phyloP scores from a whole-genome alignment of 495 filamentous ascomycete species.

The Collariella sp. region DNA sequence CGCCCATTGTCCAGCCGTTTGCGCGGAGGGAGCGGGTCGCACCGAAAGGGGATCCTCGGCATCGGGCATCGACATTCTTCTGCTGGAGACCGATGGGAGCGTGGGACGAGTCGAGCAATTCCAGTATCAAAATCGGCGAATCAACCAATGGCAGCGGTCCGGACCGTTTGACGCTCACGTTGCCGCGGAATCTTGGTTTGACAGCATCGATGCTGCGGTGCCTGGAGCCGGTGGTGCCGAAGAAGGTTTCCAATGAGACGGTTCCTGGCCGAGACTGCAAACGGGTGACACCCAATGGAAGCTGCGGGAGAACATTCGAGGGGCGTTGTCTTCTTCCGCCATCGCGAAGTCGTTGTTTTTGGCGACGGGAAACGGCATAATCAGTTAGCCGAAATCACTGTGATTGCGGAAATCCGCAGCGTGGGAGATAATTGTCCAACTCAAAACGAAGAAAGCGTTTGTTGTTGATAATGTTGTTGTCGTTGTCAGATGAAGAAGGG shows the following conservation, averaged over 20 bases:
- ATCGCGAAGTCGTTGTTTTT: not conserved
- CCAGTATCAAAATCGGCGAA: not conserved
- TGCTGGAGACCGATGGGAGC: slow-evolving; percentile 5
- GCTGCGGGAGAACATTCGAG: slow-evolving; percentile 9
- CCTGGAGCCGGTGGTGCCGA: slow-evolving; percentile 1
- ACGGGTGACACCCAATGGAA: slow-evolving; percentile 15
- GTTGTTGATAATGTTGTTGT: too few species aligned
- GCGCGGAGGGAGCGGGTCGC: slow-evolving; percentile 11
- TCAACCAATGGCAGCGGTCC: slow-evolving; percentile 16
- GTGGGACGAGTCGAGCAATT: slow-evolving; percentile 11
- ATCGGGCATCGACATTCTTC: slow-evolving; percentile 24
- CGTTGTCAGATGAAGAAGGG: too few species aligned
- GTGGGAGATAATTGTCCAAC: too few species aligned
- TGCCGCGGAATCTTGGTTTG: slow-evolving; percentile 23
- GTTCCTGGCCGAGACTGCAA: slow-evolving; percentile 13
- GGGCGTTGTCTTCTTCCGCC: slow-evolving; percentile 2
- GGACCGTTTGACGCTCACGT: slow-evolving; percentile 23
- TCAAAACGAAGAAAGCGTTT: too few species aligned
- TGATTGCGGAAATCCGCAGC: too few species aligned
- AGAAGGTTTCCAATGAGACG: slow-evolving; percentile 18
- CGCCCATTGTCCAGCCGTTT: slow-evolving; percentile 22
- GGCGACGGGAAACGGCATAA: not conserved
- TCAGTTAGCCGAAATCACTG: not conserved
- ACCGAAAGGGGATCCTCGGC: slow-evolving; percentile 11
- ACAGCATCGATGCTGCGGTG: slow-evolving; percentile 20